Evolutionary conservation across 2,329 filamentous ascomycete species (phyloP), one percentile per base, ranked within the genome.

Genomic region (Acarospora socialis): DNA sequence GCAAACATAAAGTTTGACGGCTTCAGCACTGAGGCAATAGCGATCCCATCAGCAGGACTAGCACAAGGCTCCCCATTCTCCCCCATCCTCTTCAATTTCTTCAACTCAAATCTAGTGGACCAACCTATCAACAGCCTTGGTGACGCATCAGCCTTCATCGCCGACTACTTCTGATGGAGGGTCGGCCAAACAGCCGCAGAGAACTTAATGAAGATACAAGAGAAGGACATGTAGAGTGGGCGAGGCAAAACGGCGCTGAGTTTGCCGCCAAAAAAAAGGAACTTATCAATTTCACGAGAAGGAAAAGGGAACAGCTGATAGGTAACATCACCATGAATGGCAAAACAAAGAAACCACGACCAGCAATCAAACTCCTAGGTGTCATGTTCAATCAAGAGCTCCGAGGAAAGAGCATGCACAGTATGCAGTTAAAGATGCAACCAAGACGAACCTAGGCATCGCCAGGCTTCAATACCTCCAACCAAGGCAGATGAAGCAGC

Each of bases 241-340:
- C 44, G 6, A 35, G 33, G 13, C 26, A 35, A 25, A 51, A 45
- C 0, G 41, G 49, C 2, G 45, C 49, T 8, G 36, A 30, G 26
- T 54, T 53, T 34, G 34, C 40, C 7, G 46, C 43, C 0, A 42
- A 52, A 19, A 52, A 53, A 33, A 50, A 43, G 3, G 42, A 48
- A 13, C 38, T 52, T 0, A 52, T 52, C 17, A 42, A 53, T 29
- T 23, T 53, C 6, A 52, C 45, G 3, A 39, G 45, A 30, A 40
- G 28, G 4, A 46, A 31, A 30, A 34, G 26, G 2, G 31, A 43
- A 23, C 40, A 44, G 5, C 5, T 14, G 4, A 30, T 37, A 32
- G 42, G 42, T 3, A 21, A 40, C 7, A 27, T 47, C 4, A 28
- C 27, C n/a, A n/a, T 48, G 4, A 37, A 46, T 10, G 26, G 43